Base-by-base conservation (phyloP, 306 rosid species). In the Luffa aegyptiaca region DNA sequence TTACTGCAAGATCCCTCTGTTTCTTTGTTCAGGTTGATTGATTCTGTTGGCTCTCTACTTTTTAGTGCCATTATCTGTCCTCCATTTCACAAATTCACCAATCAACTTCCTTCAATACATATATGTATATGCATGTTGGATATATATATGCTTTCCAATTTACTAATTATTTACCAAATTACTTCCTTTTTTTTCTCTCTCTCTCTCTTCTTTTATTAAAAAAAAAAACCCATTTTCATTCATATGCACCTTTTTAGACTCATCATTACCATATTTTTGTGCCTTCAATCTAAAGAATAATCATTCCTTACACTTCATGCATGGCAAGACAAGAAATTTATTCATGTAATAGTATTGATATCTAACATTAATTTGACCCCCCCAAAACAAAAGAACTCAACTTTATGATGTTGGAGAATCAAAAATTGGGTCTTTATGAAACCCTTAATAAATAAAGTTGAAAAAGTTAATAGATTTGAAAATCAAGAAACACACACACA, bases 1-100 rank as follows among this genome's bases (percentile, higher is more conserved):
- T 96, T 96, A 86, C 99, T 96, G 94, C 93, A 80, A 18, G 97
- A 96, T 17, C 99, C 99, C 85, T 96, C 99, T 82, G 99, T 96
- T 87, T 96, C 99, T 81, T 96, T 96, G 76, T 96, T 96, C 16
- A 96, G 97, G 79, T 96, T 96, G 70, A 96, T 96, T 0, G 98
- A 93, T 84, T 93, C 99, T 13, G 94, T 91, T 84, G 99, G 96
- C 35, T 96, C 99, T 89, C 97, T 91, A 84, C 65, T 91, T 86
- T 96, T 96, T 84, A 96, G 83, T 84, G 91, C 91, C 96, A 88
- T 57, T 87, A 96, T 90, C 99, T 96, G 88, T 62, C 51, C 46
- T 41, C 64, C 71, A n/a, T 35, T 16, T 58, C 51, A 41, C 8
- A 61, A 65, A 84, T 74, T 74, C 49, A 79, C 8, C 33, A 49